These are phyloP conservation scores for Dictyostelium citrinum DNA, from an alignment of 78 protist genomes.

Conservation along the genomic window DNA sequence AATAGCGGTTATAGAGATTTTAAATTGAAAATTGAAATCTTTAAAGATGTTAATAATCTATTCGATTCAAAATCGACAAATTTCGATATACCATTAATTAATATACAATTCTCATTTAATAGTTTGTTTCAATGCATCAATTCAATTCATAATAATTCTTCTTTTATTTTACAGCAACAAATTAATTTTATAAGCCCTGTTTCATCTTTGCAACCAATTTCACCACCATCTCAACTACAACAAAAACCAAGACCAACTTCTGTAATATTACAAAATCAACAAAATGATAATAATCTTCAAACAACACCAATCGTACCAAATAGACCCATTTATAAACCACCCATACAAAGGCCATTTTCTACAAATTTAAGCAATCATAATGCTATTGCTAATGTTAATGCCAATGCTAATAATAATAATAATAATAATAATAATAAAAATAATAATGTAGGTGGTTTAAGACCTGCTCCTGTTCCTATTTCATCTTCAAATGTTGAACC, in stretches of 20 bases:
- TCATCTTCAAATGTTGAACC: not conserved
- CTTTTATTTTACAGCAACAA: not conserved
- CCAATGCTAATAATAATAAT: too few relatives aligned
- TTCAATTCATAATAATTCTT: not conserved
- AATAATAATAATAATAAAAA: not conserved
- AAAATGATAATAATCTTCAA: not conserved
- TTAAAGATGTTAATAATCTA: not conserved
- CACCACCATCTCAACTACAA: not conserved
- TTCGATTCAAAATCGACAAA: not conserved
- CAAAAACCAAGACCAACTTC: not conserved
- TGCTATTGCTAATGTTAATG: not conserved
- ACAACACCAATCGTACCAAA: not conserved
- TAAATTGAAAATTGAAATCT: not conserved
- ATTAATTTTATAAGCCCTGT: not conserved
- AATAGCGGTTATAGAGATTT: not conserved
- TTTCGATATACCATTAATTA: conserved; percentile 18
- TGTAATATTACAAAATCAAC: not conserved
- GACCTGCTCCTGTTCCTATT: not conserved
- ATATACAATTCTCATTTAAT: not conserved
- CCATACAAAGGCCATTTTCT: not conserved
- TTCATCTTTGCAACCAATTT: not conserved
- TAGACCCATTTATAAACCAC: not conserved
- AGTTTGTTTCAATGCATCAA: not conserved
- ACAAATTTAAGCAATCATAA: too few relatives aligned
- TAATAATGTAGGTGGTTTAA: not conserved